Base-by-base conservation (phyloP, 2,329 filamentous ascomycete genomes). In the Nemania abortiva region DNA sequence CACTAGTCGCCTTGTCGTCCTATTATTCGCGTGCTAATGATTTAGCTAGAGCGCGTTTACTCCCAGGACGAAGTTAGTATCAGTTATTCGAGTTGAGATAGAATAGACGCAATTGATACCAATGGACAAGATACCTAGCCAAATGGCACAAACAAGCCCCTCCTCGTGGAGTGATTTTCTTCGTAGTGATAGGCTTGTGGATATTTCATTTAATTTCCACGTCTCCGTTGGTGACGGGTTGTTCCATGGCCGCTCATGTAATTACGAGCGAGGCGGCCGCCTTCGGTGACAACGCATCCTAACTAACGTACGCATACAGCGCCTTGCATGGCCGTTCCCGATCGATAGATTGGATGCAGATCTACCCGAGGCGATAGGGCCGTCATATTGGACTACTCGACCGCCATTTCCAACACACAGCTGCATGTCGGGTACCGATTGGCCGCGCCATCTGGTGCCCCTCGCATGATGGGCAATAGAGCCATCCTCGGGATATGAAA, bases 261-360 rank as follows among this genome's bases (percentile, higher is more conserved):
- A 47, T 29, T n/a, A 24, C n/a, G 2, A 39, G n/a, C 15, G 53
- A 55, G 24, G 31, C n/a, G 5, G 15, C 10, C 10, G 11, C n/a
- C 10, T 39, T n/a, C 31, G 9, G 37, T 39, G 31, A 37, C 53
- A 55, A 39, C n/a, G 53, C 31, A 20, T 18, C 15, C 39, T 18
- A 4, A n/a, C n/a, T 15, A 50, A 42, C 42, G 34, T 50, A 39
- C 68, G 50, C 61, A 54, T 66, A 66, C 49, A 69, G 56, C 63
- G 54, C 61, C 67, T 70, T 64, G 70, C 72, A 74, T 70, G 45
- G 49, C 49, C 27, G 22, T 58, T 72, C 72, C 74, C 73, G 74
- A 76, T 76, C 74, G 74, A 75, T 76, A 75, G 69, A 77, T 75
- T 75, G 73, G 71, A 68, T 73, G 71, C 72, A 75, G 70, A 75